Percentiles rank a stretch among this genome's conserved stretches.
phyloP scores from a whole-genome alignment of 352 stramenopile genomes.

The Phytophthora pisi region DNA sequence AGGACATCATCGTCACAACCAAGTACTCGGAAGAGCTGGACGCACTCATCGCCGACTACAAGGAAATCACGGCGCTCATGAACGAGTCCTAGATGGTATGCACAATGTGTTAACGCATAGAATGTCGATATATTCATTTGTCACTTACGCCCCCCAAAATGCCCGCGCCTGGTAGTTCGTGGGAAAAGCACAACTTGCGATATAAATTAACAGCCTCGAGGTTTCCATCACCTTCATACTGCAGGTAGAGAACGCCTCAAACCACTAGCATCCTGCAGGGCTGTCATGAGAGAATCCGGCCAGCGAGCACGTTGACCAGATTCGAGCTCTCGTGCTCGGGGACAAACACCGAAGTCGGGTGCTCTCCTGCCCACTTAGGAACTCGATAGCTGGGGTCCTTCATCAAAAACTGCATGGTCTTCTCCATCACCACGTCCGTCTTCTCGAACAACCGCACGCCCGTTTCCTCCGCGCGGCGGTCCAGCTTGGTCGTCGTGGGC shows the following conservation, averaged over 20 bases:
- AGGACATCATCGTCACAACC: conserved; percentile 71
- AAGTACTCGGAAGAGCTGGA: conserved; percentile 75
- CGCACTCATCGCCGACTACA: conserved; percentile 71
- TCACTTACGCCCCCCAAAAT: not conserved
- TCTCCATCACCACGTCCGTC: conserved; percentile 80
- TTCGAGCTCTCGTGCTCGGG: conserved; percentile 76
- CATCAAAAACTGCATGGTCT: conserved; percentile 72
- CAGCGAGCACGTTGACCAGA: conserved; percentile 82
- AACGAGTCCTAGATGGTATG: conserved; percentile 48
- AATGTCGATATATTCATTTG: conserved; percentile 36
- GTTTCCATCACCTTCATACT: not conserved
- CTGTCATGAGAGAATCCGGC: conserved; percentile 49
- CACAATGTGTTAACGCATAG: conserved; percentile 32
- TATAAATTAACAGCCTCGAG: conserved; percentile 24
- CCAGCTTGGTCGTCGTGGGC: conserved; percentile 71
- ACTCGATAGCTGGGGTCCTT: conserved; percentile 60
- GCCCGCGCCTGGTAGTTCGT: not conserved
- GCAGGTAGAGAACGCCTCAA: not conserved
- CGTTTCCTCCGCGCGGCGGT: conserved; percentile 66
- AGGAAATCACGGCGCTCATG: conserved; percentile 74
- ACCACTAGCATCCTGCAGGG: not conserved
- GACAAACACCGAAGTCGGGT: conserved; percentile 65
- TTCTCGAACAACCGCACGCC: conserved; percentile 75
- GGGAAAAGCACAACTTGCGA: conserved; percentile 5
- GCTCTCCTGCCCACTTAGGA: conserved; percentile 60